Evolutionary conservation across 228 moss, liverwort and hornwort genomes (phyloP).

Genomic region (Sphagnum fallax): DNA sequence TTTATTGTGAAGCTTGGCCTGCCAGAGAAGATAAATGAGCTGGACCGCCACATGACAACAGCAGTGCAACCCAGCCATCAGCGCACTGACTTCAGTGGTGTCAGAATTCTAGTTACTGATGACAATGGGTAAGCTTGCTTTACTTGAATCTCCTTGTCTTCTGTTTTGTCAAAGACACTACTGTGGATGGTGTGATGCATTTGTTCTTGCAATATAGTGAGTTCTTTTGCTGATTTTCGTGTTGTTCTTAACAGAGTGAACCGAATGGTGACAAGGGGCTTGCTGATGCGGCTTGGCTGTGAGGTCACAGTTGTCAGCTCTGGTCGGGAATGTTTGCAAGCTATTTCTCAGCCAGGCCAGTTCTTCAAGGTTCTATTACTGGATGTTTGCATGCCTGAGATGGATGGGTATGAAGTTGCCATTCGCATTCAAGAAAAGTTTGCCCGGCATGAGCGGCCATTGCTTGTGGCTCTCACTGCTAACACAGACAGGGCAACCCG

Average conservation of each 20-base stretch:
- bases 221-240: neutral
- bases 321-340: conserved; percentile 38
- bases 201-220: neutral
- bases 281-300: conserved; percentile 48
- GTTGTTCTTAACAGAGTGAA: conserved; percentile 33
- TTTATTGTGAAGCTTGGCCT: conserved; percentile 39
- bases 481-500: conserved; percentile 89
- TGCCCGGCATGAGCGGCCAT: conserved; percentile 65
- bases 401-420: conserved; percentile 95
- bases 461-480: conserved; percentile 86
- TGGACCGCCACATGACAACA: conserved; percentile 28
- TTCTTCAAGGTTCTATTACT: conserved; percentile 40
- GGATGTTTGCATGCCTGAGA: conserved; percentile 67
- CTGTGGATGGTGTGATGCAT: neutral
- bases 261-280: conserved; percentile 48
- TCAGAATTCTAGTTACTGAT: conserved; percentile 47
- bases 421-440: conserved; percentile 76
- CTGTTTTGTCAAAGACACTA: neutral
- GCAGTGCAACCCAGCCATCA: conserved; percentile 23
- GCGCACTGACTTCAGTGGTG: conserved; percentile 30
- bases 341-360: conserved; percentile 39
- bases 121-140: conserved; percentile 36
- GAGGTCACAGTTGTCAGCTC: conserved; percentile 55
- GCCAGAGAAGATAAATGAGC: conserved; percentile 33
- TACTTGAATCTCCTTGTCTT: neutral